A percentile compares a stretch with the other conserved stretches of the same genome.
These are phyloP conservation scores for Penicillium crustosum DNA, from an alignment of 2,329 filamentous ascomycete species.

Conservation along the genomic window DNA sequence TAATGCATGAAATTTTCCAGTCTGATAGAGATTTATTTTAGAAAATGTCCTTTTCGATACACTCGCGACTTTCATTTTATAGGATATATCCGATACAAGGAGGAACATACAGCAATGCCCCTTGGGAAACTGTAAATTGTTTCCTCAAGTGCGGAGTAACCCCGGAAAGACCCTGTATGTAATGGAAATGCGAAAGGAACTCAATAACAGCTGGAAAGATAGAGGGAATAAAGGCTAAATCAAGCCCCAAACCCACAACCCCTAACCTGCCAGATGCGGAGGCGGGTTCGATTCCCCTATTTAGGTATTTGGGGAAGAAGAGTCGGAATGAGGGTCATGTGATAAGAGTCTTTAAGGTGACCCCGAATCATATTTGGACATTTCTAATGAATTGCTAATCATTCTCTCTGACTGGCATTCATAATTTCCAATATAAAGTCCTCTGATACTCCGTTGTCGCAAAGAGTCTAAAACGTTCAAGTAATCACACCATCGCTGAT, in stretches of 20 bases:
- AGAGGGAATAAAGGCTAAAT: neutral
- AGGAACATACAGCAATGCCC: neutral
- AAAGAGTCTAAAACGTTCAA: slow-evolving; percentile 1
- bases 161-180: neutral
- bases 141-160: neutral
- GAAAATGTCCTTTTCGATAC: neutral
- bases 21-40: neutral
- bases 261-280: neutral
- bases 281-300: neutral
- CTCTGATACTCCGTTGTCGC: neutral
- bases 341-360: neutral
- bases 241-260: neutral
- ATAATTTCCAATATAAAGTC: neutral
- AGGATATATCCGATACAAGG: neutral
- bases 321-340: neutral
- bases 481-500: slow-evolving; percentile 4
- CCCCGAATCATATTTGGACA: too few species aligned
- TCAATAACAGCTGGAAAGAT: neutral
- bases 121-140: neutral
- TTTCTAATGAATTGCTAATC: neutral
- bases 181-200: neutral
- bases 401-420: neutral
- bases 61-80: neutral
- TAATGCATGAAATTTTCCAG: neutral
- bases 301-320: neutral